These are phyloP conservation scores for Nitzschia palea DNA, from an alignment of 108 stramenopile species.

Conservation along the genomic window DNA sequence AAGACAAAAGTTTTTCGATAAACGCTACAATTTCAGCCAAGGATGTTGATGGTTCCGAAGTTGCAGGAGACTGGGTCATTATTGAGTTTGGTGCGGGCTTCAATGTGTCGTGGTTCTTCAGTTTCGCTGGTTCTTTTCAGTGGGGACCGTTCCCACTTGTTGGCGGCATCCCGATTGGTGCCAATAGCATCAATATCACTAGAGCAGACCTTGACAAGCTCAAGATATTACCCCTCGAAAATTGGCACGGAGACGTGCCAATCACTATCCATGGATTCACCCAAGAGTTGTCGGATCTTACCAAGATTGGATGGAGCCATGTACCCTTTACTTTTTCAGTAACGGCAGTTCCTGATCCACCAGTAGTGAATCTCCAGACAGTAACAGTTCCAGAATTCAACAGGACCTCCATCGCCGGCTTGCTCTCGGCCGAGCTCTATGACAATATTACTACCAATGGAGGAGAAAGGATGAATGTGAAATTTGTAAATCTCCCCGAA, in stretches of 20 bases:
- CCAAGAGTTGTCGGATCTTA: neutral
- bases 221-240: neutral
- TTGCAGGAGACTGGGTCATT: constrained; percentile 3
- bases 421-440: neutral
- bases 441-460: constrained; percentile 12
- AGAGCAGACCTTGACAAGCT: neutral
- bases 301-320: neutral
- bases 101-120: neutral
- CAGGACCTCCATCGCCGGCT: neutral
- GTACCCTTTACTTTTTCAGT: neutral
- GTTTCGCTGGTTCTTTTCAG: neutral
- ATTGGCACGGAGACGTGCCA: constrained; percentile 11
- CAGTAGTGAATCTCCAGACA: neutral
- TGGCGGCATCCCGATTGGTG: neutral
- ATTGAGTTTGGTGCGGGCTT: constrained; percentile 2
- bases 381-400: neutral
- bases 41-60: constrained; percentile 10
- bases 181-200: neutral
- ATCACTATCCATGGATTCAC: constrained; percentile 1
- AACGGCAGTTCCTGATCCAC: constrained; percentile 3
- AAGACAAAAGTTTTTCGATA: constrained; percentile 1
- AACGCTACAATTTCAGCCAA: neutral
- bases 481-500: neutral
- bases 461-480: constrained; percentile 1
- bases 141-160: neutral